These are phyloP conservation scores for Suhomyces pyralidae DNA, from an alignment of 805 yeast genomes.

Conservation along the genomic window DNA sequence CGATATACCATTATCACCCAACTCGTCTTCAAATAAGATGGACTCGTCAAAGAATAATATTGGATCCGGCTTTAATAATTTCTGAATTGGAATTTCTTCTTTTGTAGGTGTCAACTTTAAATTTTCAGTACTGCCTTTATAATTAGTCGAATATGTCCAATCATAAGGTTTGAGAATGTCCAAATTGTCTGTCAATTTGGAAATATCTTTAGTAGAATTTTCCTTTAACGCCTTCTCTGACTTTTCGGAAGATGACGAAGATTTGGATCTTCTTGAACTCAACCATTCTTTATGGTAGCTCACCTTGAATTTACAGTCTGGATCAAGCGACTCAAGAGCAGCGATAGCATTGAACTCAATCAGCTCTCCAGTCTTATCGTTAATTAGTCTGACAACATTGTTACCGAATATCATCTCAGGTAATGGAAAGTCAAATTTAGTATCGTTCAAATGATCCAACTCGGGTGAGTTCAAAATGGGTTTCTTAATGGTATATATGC, in stretches of 20 bases:
- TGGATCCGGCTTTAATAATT: constrained; percentile 72
- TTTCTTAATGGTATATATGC: constrained; percentile 62
- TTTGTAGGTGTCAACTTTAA: constrained; percentile 19
- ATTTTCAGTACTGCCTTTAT: constrained; percentile 55
- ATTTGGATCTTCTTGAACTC: constrained; percentile 30
- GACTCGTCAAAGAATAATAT: constrained; percentile 87
- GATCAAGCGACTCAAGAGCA: constrained; percentile 49
- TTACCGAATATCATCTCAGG: constrained; percentile 99
- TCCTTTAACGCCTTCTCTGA: constrained; percentile 26
- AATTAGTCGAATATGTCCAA: constrained; percentile 91
- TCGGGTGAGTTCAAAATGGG: constrained; percentile 77
- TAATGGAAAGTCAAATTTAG: constrained; percentile 66
- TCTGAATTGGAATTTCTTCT: constrained; percentile 61
- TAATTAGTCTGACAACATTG: constrained; percentile 55
- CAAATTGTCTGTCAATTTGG: constrained; percentile 41
- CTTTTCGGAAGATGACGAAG: constrained; percentile 17
- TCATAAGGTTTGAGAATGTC: constrained; percentile 81
- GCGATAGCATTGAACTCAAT: constrained; percentile 74
- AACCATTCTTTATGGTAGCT: constrained; percentile 87
- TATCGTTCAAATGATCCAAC: constrained; percentile 62
- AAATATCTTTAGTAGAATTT: constrained; percentile 24
- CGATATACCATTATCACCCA: constrained; percentile 93
- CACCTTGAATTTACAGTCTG: constrained; percentile 48
- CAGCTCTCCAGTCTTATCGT: constrained; percentile 36
- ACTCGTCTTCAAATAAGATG: constrained; percentile 87